phyloP scores from a whole-genome alignment of 345 rosid species.

The Linum usitatissimum region DNA sequence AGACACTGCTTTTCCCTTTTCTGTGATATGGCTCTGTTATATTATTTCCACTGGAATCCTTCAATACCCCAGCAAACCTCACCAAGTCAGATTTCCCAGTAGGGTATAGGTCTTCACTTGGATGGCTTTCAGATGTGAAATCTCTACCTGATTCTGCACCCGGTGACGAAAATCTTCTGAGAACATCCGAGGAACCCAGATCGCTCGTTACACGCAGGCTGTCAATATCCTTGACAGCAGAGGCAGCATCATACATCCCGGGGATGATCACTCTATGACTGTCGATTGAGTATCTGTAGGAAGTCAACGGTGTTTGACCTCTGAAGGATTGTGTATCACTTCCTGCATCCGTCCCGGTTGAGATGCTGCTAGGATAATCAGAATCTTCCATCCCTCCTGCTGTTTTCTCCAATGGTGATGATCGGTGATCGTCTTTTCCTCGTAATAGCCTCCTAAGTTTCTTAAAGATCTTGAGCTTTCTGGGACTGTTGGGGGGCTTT shows the following conservation, averaged over 20 bases:
- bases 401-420: slow-evolving; percentile 17
- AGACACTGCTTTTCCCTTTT: background rate
- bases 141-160: slow-evolving; percentile 15
- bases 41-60: slow-evolving; percentile 15
- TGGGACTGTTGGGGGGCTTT: slow-evolving; percentile 22
- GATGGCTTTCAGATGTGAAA: slow-evolving; percentile 7
- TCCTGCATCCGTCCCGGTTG: slow-evolving; percentile 17
- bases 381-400: slow-evolving; percentile 22
- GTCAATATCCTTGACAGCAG: slow-evolving; percentile 18
- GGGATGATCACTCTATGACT: slow-evolving; percentile 31
- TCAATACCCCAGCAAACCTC: slow-evolving; percentile 55
- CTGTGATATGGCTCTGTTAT: slow-evolving; percentile 2
- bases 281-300: slow-evolving; percentile 26
- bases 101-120: slow-evolving; percentile 7
- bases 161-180: slow-evolving; percentile 9
- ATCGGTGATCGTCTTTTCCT: slow-evolving; percentile 42
- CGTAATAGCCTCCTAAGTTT: slow-evolving; percentile 52
- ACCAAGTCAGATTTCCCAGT: slow-evolving; percentile 35
- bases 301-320: slow-evolving; percentile 18
- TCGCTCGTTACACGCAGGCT: slow-evolving; percentile 19
- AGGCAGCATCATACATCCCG: slow-evolving; percentile 18
- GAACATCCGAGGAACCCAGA: slow-evolving; percentile 14
- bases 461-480: slow-evolving; percentile 42
- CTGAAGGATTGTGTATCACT: slow-evolving; percentile 16
- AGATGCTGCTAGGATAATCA: slow-evolving; percentile 17